Evolutionary conservation across 257 asterid species (phyloP), one percentile per base, ranked within the genome.

Genomic region (Gentiana dahurica): DNA sequence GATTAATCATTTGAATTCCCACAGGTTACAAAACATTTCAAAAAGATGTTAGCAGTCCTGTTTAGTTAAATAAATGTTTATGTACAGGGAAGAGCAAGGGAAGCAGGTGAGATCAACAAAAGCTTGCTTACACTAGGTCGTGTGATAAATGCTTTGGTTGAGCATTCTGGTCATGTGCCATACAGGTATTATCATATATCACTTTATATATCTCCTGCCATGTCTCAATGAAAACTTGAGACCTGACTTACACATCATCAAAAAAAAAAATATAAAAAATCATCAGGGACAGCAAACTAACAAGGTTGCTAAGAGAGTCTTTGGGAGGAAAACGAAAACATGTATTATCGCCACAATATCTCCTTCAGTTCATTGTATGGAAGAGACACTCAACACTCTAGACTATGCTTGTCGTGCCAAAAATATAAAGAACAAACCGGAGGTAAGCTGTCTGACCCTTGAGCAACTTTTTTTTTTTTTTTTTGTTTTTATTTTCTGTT

Each of bases 381-480:
- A 92, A 74, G 98, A 92, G 81, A 85, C 98, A 41, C 97, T 92
- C 62, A 92, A 92, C 82, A 92, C 97, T 55, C 62, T 92, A 62
- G 98, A 92, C 72, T 92, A 92, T 63, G 98, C 98, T 57, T 90
- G 88, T 63, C 94, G 98, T 43, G 98, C 98, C 82, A 92, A 92
- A 74, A 88, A 92, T 75, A 92, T 92, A 77, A 92, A 87, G 86
- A 92, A 92, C 80, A 92, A 83, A 71, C 98, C 98, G 44, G 98
- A 92, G 94, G 98, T 83, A 52, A 69, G 77, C 67, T 51, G 24
- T 55, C 51, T 58, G 48, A 52, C 53, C 4, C 56, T 50, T 50
- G 58, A 54, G 56, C 12, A n/a, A 24, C 8, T 46, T 36, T 15
- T 15, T 10, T 54, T 41, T 35, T 39, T 12, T 6, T 48, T 39